Evolutionary conservation across 1,284 basidiomycete species (phyloP), one percentile per base, ranked within the genome.

Genomic region (Tylopilus orsonianus): DNA sequence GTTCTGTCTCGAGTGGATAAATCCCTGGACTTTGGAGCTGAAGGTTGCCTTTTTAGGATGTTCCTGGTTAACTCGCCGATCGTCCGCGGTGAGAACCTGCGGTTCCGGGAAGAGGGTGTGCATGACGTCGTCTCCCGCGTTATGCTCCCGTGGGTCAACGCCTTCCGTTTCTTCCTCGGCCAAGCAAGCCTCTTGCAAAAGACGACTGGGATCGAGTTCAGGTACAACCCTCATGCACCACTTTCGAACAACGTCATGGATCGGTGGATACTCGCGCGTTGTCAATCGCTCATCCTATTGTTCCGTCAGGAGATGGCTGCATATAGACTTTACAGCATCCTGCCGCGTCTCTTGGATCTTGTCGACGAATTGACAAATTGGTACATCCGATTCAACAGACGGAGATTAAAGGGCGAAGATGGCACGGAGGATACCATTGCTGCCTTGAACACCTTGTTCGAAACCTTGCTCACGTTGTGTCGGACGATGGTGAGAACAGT

Each of bases 341-440:
- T 97, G 52, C 93, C 94, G n/a, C 83, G 92, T 24, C 75, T 99
- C 46, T 77, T 98, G 49, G 90, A 92, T 56, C 84, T 99, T 53
- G 82, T 99, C 39, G 93, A 97, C 59, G 97, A 99, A 70, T 78
- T 99, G 51, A 99, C 97, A 40, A 99, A 99, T 70, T 98, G 96
- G 95, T 99, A 99, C 73, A 99, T 99, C 63, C 93, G 97, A 46
- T 99, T 99, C 79, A 99, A 99, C 73, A 86, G 97, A 49, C 87
- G 87, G 57, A 83, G 97, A 24, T 75, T 99, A 51, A 99, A 99
- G 78, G 97, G 97, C 40, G 92, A 97, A 69, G 90, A 93, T 62
- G 92, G 96, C 5, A 75, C 81, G 50, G 88, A 94, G 60, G 96
- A 99, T 65, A 96, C 95, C 8, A 66, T 87, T 14, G 75, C 86